phyloP scores from a whole-genome alignment of 73 alveolate genomes.

The Stentor roeselii region DNA sequence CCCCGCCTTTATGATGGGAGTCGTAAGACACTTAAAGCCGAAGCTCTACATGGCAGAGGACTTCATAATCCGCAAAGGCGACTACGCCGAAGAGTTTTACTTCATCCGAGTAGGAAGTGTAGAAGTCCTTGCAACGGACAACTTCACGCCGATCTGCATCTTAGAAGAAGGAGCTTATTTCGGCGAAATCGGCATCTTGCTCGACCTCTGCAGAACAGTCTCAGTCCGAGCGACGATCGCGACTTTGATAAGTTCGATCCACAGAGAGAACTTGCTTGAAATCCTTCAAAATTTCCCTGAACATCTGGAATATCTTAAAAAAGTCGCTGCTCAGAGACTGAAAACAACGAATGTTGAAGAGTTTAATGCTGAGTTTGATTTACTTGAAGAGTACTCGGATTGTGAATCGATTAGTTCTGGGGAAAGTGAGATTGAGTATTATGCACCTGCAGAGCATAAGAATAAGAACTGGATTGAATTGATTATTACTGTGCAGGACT shows the following conservation, averaged over 20 bases:
- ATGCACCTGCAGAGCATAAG: background rate
- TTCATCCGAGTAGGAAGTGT: slow-evolving; percentile 56
- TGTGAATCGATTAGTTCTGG: background rate
- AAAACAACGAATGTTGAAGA: slow-evolving; percentile 55
- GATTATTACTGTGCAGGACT: background rate
- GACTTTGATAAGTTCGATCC: slow-evolving; percentile 40
- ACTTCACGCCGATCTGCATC: slow-evolving; percentile 38
- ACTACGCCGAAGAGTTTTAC: slow-evolving; percentile 54
- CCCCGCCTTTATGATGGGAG: slow-evolving; percentile 46
- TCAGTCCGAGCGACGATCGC: slow-evolving; percentile 47
- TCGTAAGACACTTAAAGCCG: slow-evolving; percentile 43
- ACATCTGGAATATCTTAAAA: slow-evolving; percentile 35
- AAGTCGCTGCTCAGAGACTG: slow-evolving; percentile 56
- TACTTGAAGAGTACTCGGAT: background rate
- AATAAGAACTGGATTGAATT: slow-evolving; percentile 13
- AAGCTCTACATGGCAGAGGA: slow-evolving; percentile 38
- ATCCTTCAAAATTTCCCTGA: slow-evolving; percentile 45
- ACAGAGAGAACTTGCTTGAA: slow-evolving; percentile 28
- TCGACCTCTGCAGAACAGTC: slow-evolving; percentile 41
- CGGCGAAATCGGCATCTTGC: slow-evolving; percentile 64
- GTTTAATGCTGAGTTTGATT: slow-evolving; percentile 25
- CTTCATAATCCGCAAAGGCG: slow-evolving; percentile 38
- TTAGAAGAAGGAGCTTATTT: slow-evolving; percentile 59
- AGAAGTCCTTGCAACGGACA: slow-evolving; percentile 48
- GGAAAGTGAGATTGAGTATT: background rate